Conservation (phyloP, 1,284 basidiomycete genomes). For the Inonotus hispidus region DNA sequence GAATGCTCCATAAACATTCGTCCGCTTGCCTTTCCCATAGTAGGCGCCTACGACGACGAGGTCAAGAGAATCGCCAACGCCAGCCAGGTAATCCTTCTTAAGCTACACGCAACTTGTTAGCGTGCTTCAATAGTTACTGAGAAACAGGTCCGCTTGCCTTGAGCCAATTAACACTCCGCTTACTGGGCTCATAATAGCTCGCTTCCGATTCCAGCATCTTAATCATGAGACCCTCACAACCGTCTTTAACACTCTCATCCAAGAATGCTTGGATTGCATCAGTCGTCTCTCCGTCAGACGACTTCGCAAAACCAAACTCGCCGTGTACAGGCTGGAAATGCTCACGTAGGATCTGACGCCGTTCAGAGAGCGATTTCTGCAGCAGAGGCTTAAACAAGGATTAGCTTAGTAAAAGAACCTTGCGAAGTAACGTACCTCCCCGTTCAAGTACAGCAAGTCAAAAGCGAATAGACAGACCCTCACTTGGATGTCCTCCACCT, state of each 20-base stretch:
- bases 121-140: background rate
- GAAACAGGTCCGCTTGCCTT: constrained; percentile 54
- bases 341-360: constrained; percentile 71
- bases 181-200: constrained; percentile 93
- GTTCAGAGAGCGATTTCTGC: constrained; percentile 62
- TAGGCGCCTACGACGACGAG: constrained; percentile 96
- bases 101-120: constrained; percentile 45
- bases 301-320: constrained; percentile 92
- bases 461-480: constrained; percentile 95
- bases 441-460: constrained; percentile 92
- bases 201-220: constrained; percentile 94
- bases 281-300: constrained; percentile 82
- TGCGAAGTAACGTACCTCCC: constrained; percentile 55
- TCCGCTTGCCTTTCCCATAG: constrained; percentile 97
- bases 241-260: constrained; percentile 95
- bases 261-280: constrained; percentile 96
- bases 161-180: constrained; percentile 95
- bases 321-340: constrained; percentile 82
- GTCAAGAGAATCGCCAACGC: constrained; percentile 95
- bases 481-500: constrained; percentile 93
- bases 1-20: constrained; percentile 94
- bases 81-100: constrained; percentile 97
- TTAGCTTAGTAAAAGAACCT: background rate
- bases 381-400: constrained; percentile 49
- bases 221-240: constrained; percentile 99